phyloP scores from a whole-genome alignment of 2,329 filamentous ascomycete genomes.

The Aspergillus glaucus region DNA sequence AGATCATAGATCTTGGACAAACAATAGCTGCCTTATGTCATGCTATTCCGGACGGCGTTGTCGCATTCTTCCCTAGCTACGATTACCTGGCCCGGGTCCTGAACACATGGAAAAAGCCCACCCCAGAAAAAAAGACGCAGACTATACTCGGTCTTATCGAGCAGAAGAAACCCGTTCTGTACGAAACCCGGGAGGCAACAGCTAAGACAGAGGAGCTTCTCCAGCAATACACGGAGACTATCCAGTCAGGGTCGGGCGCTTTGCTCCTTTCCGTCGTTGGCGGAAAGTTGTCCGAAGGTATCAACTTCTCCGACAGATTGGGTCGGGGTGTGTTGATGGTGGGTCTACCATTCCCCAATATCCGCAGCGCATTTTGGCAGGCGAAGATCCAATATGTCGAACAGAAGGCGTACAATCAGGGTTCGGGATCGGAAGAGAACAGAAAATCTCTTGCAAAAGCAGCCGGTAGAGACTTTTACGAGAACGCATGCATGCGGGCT shows the following conservation, averaged over 20 bases:
- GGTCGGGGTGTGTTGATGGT: constrained; percentile 88
- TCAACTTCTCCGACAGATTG: constrained; percentile 91
- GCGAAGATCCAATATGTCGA: constrained; percentile 86
- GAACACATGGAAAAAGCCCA: constrained; percentile 51
- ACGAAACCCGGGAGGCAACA: constrained; percentile 41
- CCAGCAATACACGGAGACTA: constrained; percentile 62
- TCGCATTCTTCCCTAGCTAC: constrained; percentile 95
- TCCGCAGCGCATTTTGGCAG: constrained; percentile 84
- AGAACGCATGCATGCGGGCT: constrained; percentile 92
- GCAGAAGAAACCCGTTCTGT: constrained; percentile 46
- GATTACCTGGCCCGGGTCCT: constrained; percentile 75
- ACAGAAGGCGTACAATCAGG: constrained; percentile 42
- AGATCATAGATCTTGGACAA: constrained; percentile 66
- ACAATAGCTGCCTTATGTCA: constrained; percentile 66
- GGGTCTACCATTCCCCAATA: constrained; percentile 87
- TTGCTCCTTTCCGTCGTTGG: constrained; percentile 86
- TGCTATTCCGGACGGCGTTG: constrained; percentile 77
- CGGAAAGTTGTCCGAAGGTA: constrained; percentile 92
- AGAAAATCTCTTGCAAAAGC: constrained; percentile 35
- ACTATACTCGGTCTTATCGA: constrained; percentile 27
- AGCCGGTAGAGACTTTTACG: constrained; percentile 72
- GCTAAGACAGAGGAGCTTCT: constrained; percentile 61
- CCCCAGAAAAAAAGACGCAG: constrained; percentile 18
- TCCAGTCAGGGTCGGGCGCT: constrained; percentile 60
- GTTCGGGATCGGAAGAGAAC: constrained; percentile 20